These are phyloP conservation scores for Cytospora paraplurivora DNA, from an alignment of 2,329 filamentous ascomycete species.

Conservation along the genomic window DNA sequence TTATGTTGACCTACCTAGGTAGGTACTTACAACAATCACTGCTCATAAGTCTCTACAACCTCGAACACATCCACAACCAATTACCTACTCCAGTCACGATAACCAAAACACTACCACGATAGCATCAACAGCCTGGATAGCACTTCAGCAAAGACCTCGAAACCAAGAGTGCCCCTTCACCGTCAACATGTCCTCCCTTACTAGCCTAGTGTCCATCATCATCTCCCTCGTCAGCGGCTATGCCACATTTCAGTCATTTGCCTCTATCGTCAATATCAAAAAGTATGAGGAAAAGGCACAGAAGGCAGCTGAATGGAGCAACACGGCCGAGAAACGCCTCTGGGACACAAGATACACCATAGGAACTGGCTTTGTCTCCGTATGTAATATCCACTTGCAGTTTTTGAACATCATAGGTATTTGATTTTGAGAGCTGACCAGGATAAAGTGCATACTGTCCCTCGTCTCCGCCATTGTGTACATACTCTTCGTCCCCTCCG, in stretches of 20 bases:
- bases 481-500: constrained; percentile 19
- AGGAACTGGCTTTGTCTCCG: constrained; percentile 34
- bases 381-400: constrained; percentile 15
- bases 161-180: too few relatives aligned
- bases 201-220: constrained; percentile 28
- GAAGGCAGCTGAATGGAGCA: constrained; percentile 38
- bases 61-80: not conserved
- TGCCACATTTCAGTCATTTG: constrained; percentile 31
- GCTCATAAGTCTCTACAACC: too few relatives aligned
- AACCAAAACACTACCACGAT: not conserved
- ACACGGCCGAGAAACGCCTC: constrained; percentile 33
- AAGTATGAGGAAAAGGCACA: constrained; percentile 36
- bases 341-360: constrained; percentile 37
- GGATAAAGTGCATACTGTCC: constrained; percentile 22
- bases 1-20: too few relatives aligned
- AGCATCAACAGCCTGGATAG: not conserved
- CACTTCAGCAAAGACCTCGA: not conserved
- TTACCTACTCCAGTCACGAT: not conserved
- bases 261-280: constrained; percentile 35
- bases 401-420: not conserved
- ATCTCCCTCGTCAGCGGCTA: constrained; percentile 32
- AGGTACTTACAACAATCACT: too few relatives aligned
- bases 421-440: not conserved
- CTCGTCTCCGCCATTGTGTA: constrained; percentile 24
- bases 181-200: constrained; percentile 27